A percentile compares a stretch with the other conserved stretches of the same genome.
Conservation (phyloP, 2,329 filamentous ascomycete species). For the Colletotrichum noveboracense region DNA sequence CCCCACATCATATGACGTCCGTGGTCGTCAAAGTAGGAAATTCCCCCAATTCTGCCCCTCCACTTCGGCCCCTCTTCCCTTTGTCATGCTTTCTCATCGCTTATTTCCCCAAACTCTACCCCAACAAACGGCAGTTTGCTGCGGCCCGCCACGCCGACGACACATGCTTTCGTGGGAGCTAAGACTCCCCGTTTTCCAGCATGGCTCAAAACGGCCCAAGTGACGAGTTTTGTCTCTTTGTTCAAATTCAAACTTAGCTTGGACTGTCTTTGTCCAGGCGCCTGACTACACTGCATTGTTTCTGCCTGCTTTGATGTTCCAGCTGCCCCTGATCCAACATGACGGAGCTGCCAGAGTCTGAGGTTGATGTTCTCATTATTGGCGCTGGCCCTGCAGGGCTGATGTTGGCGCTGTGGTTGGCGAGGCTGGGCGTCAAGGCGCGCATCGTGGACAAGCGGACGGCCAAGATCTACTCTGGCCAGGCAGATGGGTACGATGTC, state of each 20-base stretch:
- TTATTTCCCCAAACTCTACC: slow-evolving; percentile 9
- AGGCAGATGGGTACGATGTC: slow-evolving; percentile 58
- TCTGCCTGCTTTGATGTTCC: neutral
- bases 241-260: neutral
- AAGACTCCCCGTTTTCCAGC: neutral
- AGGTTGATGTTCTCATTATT: slow-evolving; percentile 20
- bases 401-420: slow-evolving; percentile 49
- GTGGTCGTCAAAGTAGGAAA: neutral
- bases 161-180: neutral
- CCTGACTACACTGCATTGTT: neutral
- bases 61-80: neutral
- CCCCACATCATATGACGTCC: slow-evolving; percentile 11
- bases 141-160: neutral
- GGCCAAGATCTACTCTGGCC: slow-evolving; percentile 43
- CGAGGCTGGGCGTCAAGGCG: slow-evolving; percentile 42
- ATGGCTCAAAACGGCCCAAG: neutral
- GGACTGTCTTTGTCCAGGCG: neutral
- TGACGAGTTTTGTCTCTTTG: neutral
- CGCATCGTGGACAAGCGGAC: slow-evolving; percentile 51
- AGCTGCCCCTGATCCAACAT: neutral
- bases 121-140: slow-evolving; percentile 1
- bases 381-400: slow-evolving; percentile 38
- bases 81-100: slow-evolving; percentile 23
- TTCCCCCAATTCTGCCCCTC: neutral
- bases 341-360: neutral